Percentiles rank a stretch among this genome's conserved stretches.
Conservation (phyloP, 2,329 filamentous ascomycete genomes). For the Curvularia spicifera region DNA sequence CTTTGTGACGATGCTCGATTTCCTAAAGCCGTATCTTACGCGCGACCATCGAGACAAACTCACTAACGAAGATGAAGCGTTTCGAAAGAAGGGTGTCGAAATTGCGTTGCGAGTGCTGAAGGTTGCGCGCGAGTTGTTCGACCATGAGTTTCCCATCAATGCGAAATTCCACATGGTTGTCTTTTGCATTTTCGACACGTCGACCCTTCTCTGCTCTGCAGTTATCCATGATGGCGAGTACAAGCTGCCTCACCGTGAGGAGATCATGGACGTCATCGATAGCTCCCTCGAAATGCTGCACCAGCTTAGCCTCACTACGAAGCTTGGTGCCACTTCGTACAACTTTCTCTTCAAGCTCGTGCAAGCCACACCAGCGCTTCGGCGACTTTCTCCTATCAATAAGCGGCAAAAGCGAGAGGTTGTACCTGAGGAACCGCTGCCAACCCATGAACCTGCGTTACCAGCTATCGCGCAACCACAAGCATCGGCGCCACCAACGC, state of each 20-base stretch:
- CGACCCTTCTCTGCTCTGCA: constrained; percentile 59
- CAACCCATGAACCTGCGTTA: constrained; percentile 1
- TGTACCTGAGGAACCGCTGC: neutral
- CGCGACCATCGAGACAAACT: constrained; percentile 38
- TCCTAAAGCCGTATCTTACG: constrained; percentile 57
- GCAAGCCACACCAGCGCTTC: constrained; percentile 35
- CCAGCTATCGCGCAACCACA: neutral
- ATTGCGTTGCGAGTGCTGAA: constrained; percentile 54
- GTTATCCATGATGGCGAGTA: constrained; percentile 58
- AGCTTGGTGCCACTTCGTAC: constrained; percentile 40
- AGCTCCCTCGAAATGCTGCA: constrained; percentile 38
- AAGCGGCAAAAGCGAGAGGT: constrained; percentile 30
- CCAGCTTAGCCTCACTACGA: constrained; percentile 38
- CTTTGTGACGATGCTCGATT: constrained; percentile 56
- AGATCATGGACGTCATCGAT: constrained; percentile 52
- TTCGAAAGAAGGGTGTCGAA: constrained; percentile 54
- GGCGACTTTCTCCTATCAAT: constrained; percentile 12
- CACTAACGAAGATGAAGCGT: constrained; percentile 45
- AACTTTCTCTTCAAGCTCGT: constrained; percentile 42
- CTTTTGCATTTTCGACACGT: constrained; percentile 60
- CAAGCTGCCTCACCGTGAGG: constrained; percentile 51
- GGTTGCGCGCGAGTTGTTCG: constrained; percentile 52
- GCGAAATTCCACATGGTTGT: constrained; percentile 59
- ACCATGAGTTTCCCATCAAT: constrained; percentile 55
- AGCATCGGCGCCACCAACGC: neutral